A percentile compares a stretch with the other conserved stretches of the same genome.
Evolutionary conservation across 2,329 filamentous ascomycete genomes (phyloP).

Genomic region (Cercospora beticola): DNA sequence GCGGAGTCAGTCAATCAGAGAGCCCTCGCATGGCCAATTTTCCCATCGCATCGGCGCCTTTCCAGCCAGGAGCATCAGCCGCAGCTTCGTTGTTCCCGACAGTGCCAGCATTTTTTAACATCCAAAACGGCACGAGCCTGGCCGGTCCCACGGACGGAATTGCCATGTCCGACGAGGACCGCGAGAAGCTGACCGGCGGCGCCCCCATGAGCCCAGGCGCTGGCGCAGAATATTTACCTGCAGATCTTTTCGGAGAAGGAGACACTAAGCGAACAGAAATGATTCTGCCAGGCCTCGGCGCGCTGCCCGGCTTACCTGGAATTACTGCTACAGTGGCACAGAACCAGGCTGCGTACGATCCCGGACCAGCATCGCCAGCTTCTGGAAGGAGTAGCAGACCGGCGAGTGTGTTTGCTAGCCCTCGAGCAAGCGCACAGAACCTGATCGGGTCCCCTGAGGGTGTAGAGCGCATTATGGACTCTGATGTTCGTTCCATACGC

Average conservation of each 20-base stretch:
- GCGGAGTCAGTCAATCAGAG: constrained; percentile 34
- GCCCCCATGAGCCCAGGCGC: constrained; percentile 77
- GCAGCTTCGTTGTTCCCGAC: constrained; percentile 54
- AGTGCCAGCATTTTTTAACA: constrained; percentile 53
- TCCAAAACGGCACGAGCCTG: constrained; percentile 62
- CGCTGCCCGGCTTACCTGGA: constrained; percentile 43
- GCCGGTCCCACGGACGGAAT: constrained; percentile 45
- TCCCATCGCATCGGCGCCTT: constrained; percentile 29
- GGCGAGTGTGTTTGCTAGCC: constrained; percentile 50
- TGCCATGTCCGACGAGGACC: constrained; percentile 60
- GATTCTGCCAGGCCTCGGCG: constrained; percentile 38
- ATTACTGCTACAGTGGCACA: constrained; percentile 2
- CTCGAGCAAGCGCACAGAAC: constrained; percentile 48
- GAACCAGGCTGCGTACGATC: constrained; percentile 1
- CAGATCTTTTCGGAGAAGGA: constrained; percentile 52
- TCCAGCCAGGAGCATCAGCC: constrained; percentile 45
- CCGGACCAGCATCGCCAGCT: constrained; percentile 45
- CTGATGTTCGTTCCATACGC: constrained; percentile 48
- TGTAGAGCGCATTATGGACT: constrained; percentile 39
- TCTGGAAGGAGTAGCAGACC: constrained; percentile 44
- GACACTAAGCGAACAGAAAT: constrained; percentile 28
- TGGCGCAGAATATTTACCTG: constrained; percentile 66
- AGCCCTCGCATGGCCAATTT: constrained; percentile 33
- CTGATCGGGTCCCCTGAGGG: constrained; percentile 44
- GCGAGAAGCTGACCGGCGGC: constrained; percentile 60